These are phyloP conservation scores for Picochlorum sp. DNA, from an alignment of 139 green algal genomes.

Conservation along the genomic window DNA sequence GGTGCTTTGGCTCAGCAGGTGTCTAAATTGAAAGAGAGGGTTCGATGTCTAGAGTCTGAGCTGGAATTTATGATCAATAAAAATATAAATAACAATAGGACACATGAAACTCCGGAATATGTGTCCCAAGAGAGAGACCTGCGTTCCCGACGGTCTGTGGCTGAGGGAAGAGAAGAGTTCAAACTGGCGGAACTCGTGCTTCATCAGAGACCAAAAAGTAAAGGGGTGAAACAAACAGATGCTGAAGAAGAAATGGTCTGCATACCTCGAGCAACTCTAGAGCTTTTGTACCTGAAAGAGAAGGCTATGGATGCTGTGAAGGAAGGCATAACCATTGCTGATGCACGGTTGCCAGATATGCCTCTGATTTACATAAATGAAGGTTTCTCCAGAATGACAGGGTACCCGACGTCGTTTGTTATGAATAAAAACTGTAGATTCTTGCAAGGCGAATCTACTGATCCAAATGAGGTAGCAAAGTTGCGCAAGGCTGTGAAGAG, in stretches of 20 bases:
- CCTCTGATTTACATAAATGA: conserved; percentile 77
- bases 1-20: no score
- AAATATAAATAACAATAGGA: no score
- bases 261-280: conserved; percentile 35
- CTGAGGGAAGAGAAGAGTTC: no score
- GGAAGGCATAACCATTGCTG: conserved; percentile 72
- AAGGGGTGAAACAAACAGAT: no score
- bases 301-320: conserved; percentile 56
- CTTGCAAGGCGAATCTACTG: conserved; percentile 35
- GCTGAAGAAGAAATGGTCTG: conserved; percentile 20
- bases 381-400: conserved; percentile 69
- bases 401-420: conserved; percentile 38
- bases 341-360: conserved; percentile 57
- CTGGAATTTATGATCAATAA: no score
- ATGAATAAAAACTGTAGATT: conserved; percentile 67
- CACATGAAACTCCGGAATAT: no score
- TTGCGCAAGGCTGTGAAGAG: conserved; percentile 29
- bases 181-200: no score
- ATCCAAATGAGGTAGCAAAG: conserved; percentile 14
- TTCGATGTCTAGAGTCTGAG: no score
- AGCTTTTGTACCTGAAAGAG: conserved; percentile 64
- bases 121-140: no score
- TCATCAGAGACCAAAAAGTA: no score
- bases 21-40: no score
- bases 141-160: no score